A percentile compares a stretch with the other conserved stretches of the same genome.
Evolutionary conservation across 225 moss, liverwort and hornwort genomes (phyloP).

Genomic region (Climacium dendroides): DNA sequence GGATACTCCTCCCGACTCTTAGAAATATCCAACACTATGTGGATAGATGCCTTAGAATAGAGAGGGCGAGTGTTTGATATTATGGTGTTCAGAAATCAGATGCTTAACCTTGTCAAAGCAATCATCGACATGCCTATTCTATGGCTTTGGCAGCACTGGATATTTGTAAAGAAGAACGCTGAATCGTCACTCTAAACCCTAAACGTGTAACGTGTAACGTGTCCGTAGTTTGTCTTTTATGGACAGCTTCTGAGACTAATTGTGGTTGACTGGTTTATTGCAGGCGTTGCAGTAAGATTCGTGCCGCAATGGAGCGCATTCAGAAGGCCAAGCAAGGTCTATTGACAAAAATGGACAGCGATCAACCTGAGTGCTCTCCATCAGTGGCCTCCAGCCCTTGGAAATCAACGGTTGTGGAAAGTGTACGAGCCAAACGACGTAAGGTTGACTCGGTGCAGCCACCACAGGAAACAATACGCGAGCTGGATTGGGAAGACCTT

Average conservation of each 20-base stretch:
- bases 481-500: slow-evolving; percentile 80
- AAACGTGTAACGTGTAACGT: no score
- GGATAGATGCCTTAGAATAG: not conserved
- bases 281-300: slow-evolving; percentile 62
- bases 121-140: not conserved
- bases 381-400: not conserved
- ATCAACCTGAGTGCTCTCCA: not conserved
- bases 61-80: not conserved
- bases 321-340: slow-evolving; percentile 31
- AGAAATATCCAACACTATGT: not conserved
- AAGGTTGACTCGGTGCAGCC: not conserved
- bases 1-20: not conserved
- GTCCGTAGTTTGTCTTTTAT: not conserved
- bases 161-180: not conserved
- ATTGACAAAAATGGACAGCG: not conserved
- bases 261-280: not conserved
- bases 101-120: not conserved
- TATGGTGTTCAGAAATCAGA: not conserved
- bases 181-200: not conserved
- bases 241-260: not conserved
- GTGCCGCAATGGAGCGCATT: slow-evolving; percentile 53
- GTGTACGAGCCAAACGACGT: not conserved
- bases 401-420: not conserved
- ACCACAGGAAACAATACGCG: not conserved
- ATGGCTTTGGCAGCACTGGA: not conserved